phyloP scores from a whole-genome alignment of 2,329 filamentous ascomycete genomes.

The Colletotrichum karsti region DNA sequence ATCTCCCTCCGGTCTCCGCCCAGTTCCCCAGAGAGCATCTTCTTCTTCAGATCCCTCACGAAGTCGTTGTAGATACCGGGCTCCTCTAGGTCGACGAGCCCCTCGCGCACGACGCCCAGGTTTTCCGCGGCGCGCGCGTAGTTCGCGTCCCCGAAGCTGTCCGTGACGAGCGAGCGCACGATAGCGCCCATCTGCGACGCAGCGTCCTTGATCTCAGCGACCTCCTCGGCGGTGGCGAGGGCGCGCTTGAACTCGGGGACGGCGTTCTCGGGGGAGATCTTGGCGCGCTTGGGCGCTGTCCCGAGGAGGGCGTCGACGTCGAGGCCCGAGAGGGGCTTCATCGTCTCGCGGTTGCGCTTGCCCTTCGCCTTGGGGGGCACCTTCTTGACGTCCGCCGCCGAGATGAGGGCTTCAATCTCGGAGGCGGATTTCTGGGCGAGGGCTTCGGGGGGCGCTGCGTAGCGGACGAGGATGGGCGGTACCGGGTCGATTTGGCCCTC shows the following conservation, averaged over 20 bases:
- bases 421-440: slow-evolving; percentile 65
- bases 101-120: slow-evolving; percentile 79
- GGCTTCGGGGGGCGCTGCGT: slow-evolving; percentile 75
- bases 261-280: slow-evolving; percentile 73
- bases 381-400: slow-evolving; percentile 83
- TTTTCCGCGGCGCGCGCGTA: slow-evolving; percentile 82
- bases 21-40: slow-evolving; percentile 73
- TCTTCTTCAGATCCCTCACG: slow-evolving; percentile 74
- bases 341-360: slow-evolving; percentile 72
- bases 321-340: slow-evolving; percentile 89
- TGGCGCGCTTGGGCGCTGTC: slow-evolving; percentile 48
- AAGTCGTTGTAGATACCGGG: slow-evolving; percentile 81
- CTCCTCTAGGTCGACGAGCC: slow-evolving; percentile 79
- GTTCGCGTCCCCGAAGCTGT: slow-evolving; percentile 78
- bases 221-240: slow-evolving; percentile 67
- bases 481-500: slow-evolving; percentile 69
- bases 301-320: slow-evolving; percentile 85
- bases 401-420: slow-evolving; percentile 71
- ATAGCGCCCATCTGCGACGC: slow-evolving; percentile 79
- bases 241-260: slow-evolving; percentile 91
- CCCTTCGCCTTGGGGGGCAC: slow-evolving; percentile 84
- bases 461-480: slow-evolving; percentile 73
- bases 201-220: slow-evolving; percentile 70
- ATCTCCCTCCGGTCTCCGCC: slow-evolving; percentile 83
- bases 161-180: slow-evolving; percentile 72